A percentile compares a stretch with the other conserved stretches of the same genome.
Evolutionary conservation across 2,329 filamentous ascomycete species (phyloP).

Genomic region (Exophiala sp.): DNA sequence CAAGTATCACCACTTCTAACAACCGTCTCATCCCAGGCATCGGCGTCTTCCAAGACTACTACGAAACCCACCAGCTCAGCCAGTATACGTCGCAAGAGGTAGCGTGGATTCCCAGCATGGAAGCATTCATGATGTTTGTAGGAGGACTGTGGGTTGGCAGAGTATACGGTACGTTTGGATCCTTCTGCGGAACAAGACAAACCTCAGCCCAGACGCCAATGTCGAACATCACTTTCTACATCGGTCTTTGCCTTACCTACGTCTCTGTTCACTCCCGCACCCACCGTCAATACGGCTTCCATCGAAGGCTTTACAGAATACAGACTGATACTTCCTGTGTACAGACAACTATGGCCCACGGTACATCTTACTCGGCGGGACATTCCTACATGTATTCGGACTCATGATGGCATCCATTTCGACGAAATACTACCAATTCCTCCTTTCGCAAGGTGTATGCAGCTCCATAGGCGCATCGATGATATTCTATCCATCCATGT

Average conservation of each 20-base stretch:
- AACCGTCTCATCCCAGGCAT: slow-evolving; percentile 27
- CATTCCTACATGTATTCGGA: slow-evolving; percentile 52
- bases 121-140: slow-evolving; percentile 40
- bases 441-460: slow-evolving; percentile 52
- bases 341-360: slow-evolving; percentile 57
- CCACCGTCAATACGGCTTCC: no score
- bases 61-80: slow-evolving; percentile 46
- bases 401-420: slow-evolving; percentile 55
- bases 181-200: no score
- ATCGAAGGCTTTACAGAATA: no score
- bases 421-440: slow-evolving; percentile 51
- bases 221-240: no score
- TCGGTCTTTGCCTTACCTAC: no score
- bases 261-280: no score
- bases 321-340: no score
- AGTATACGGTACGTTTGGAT: slow-evolving; percentile 23
- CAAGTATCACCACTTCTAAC: slow-evolving; percentile 3
- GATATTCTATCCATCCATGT: slow-evolving; percentile 45
- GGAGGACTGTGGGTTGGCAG: slow-evolving; percentile 29
- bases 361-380: slow-evolving; percentile 47
- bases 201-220: no score
- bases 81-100: slow-evolving; percentile 50
- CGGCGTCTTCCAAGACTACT: slow-evolving; percentile 57
- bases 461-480: slow-evolving; percentile 47
- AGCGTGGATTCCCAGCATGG: slow-evolving; percentile 55